A percentile compares a stretch with the other conserved stretches of the same genome.
These are phyloP conservation scores for Capsella bursapastoris DNA, from an alignment of 345 rosid genomes.

Conservation along the genomic window DNA sequence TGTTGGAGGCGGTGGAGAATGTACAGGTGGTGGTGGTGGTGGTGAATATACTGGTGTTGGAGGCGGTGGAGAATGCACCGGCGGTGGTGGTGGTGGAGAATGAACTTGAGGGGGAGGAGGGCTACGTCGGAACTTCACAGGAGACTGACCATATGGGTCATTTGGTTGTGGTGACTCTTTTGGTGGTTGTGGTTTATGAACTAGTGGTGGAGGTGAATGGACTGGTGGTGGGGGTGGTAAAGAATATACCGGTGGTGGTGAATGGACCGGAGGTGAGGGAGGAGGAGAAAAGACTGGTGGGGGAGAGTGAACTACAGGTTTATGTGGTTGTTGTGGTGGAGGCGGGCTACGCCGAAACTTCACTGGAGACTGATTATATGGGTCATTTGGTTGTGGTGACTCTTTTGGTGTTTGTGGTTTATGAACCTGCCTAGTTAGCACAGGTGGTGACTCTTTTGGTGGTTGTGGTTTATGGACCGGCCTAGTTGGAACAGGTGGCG, in stretches of 20 bases:
- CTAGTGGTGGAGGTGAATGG: constrained; percentile 34
- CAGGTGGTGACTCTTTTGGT: not conserved
- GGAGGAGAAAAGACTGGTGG: constrained; percentile 38
- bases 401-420: constrained; percentile 27
- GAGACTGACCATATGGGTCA: constrained; percentile 40
- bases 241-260: not conserved
- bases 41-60: constrained; percentile 21
- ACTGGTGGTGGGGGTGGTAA: constrained; percentile 14
- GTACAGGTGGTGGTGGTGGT: constrained; percentile 28
- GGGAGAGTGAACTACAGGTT: no score
- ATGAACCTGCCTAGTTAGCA: not conserved
- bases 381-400: constrained; percentile 44
- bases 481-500: constrained; percentile 42
- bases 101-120: not conserved
- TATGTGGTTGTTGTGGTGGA: constrained; percentile 38
- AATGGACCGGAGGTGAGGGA: constrained; percentile 42
- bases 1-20: not conserved
- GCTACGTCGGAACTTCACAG: constrained; percentile 39
- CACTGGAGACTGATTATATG: constrained; percentile 43
- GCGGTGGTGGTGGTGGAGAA: constrained; percentile 37
- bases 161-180: constrained; percentile 44
- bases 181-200: constrained; percentile 17
- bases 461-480: constrained; percentile 34
- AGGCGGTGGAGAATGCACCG: constrained; percentile 28
- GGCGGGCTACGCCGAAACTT: constrained; percentile 45